Evolutionary conservation across 208 protist genomes (phyloP).

Genomic region (Crithidia bombi): DNA sequence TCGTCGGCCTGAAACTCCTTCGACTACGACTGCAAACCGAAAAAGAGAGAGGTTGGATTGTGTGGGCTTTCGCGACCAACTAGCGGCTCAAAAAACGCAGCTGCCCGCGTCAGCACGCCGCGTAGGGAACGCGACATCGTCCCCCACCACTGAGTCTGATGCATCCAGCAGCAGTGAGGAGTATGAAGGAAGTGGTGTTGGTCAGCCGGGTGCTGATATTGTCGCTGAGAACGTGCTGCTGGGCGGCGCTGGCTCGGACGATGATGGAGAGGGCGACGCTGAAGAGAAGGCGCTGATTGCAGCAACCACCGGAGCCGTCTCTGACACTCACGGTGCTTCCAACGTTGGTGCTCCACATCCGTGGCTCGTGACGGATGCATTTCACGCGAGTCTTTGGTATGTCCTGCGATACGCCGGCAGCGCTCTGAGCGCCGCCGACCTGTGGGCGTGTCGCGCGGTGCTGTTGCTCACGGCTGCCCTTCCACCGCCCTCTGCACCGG

Average conservation of each 20-base stretch:
- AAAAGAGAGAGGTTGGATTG: too few species aligned
- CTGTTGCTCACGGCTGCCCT: slow-evolving; percentile 18
- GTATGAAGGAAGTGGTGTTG: background rate
- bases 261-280: slow-evolving; percentile 17
- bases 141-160: background rate
- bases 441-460: slow-evolving; percentile 38
- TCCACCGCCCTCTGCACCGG: background rate
- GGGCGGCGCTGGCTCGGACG: slow-evolving; percentile 3
- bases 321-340: background rate
- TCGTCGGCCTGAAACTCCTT: background rate
- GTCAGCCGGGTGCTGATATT: too few species aligned
- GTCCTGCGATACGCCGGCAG: slow-evolving; percentile 46
- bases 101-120: background rate
- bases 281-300: slow-evolving; percentile 29
- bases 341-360: slow-evolving; percentile 11
- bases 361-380: slow-evolving; percentile 51
- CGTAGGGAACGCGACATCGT: background rate
- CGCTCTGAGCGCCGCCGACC: slow-evolving; percentile 35
- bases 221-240: background rate
- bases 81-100: background rate
- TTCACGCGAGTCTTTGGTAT: slow-evolving; percentile 63
- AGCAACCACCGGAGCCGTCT: background rate
- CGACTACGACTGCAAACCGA: too few species aligned
- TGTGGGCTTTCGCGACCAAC: background rate
- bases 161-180: background rate